These are phyloP conservation scores for Macrophomina tecta DNA, from an alignment of 2,329 filamentous ascomycete species.

Conservation along the genomic window DNA sequence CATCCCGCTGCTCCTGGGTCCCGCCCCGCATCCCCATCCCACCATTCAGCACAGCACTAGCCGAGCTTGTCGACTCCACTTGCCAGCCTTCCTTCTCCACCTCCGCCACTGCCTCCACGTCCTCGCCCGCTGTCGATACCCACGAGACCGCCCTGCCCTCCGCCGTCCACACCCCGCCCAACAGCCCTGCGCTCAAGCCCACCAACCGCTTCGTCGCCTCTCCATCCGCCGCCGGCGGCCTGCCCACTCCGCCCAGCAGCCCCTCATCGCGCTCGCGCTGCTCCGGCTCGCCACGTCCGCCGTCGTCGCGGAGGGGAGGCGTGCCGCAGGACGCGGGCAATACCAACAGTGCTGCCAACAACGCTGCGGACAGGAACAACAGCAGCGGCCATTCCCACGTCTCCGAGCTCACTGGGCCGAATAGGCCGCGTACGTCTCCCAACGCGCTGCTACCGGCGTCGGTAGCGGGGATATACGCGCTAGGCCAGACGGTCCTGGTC, in stretches of 20 bases:
- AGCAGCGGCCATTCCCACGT: not conserved
- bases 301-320: not conserved
- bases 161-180: not conserved
- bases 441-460: not conserved
- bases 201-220: slow-evolving; percentile 1
- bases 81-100: not conserved
- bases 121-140: not conserved
- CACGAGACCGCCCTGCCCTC: not conserved
- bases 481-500: not conserved
- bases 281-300: not conserved
- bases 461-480: not conserved
- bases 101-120: not conserved
- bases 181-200: not conserved
- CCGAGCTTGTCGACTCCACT: not conserved
- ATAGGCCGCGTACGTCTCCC: too few species aligned
- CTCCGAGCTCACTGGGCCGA: too few species aligned
- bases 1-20: slow-evolving; percentile 1
- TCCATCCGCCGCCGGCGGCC: not conserved
- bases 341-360: too few species aligned
- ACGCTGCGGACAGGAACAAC: not conserved
- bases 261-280: slow-evolving; percentile 2
- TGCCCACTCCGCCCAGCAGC: slow-evolving; percentile 17
- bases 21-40: not conserved
- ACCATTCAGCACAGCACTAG: not conserved
- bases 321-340: not conserved